phyloP scores from a whole-genome alignment of 306 rosid genomes.

The Albizia julibrissin region DNA sequence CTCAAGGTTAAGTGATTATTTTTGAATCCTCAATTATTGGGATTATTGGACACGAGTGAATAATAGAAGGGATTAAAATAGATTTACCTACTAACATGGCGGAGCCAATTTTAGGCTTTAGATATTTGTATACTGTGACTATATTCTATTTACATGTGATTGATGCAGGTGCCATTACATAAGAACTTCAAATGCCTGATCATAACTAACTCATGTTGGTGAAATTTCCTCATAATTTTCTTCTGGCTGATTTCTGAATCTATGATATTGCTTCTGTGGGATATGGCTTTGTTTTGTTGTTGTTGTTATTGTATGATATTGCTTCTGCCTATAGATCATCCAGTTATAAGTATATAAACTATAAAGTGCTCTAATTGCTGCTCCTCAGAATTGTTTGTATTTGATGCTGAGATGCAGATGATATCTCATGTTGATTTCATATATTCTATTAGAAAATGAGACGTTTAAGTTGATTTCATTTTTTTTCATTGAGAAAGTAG shows the following conservation, averaged over 20 bases:
- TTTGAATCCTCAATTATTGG: neutral
- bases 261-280: neutral
- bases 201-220: neutral
- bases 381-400: neutral
- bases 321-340: neutral
- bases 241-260: neutral
- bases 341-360: neutral
- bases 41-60: neutral
- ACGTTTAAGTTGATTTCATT: neutral
- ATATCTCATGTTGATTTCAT: slow-evolving; percentile 23
- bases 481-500: slow-evolving; percentile 2
- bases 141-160: neutral
- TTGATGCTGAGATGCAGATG: slow-evolving; percentile 4
- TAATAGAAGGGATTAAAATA: neutral
- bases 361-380: slow-evolving; percentile 19
- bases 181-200: neutral
- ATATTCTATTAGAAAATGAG: neutral
- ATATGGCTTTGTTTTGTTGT: no score
- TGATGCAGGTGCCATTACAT: neutral
- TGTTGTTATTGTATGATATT: neutral
- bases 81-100: neutral
- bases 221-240: neutral
- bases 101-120: neutral
- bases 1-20: neutral
- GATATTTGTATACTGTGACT: neutral